phyloP scores from a whole-genome alignment of 768 basidiomycete genomes.

The Pilatotrama ljubarskyi region DNA sequence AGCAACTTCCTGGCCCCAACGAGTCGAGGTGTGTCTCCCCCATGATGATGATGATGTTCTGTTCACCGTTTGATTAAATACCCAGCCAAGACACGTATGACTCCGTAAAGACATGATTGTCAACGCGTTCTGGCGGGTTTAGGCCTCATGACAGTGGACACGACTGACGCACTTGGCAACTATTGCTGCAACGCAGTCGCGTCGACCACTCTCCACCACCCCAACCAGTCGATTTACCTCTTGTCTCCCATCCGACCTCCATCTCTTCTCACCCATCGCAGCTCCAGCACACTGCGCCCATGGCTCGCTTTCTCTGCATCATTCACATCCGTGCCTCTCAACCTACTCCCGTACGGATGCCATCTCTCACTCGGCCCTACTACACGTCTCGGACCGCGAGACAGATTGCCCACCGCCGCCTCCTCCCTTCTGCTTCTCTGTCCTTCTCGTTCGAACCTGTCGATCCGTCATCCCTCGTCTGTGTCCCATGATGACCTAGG shows the following conservation, averaged over 20 bases:
- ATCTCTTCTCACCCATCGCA: background rate
- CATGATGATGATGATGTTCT: too few species aligned
- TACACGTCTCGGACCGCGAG: constrained; percentile 14
- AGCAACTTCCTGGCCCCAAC: too few species aligned
- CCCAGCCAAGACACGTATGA: too few species aligned
- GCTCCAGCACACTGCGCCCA: background rate
- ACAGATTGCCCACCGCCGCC: background rate
- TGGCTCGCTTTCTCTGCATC: background rate
- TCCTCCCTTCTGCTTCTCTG: constrained; percentile 2
- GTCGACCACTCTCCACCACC: background rate
- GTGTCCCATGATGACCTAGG: background rate
- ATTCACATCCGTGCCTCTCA: background rate
- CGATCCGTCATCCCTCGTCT: constrained; percentile 13
- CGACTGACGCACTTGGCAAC: too few species aligned
- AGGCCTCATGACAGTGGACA: too few species aligned
- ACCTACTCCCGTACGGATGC: constrained; percentile 4
- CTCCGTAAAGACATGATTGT: too few species aligned
- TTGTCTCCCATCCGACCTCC: background rate
- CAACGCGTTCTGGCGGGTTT: too few species aligned
- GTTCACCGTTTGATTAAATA: too few species aligned
- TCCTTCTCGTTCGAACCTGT: constrained; percentile 1
- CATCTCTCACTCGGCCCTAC: constrained; percentile 10
- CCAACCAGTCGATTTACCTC: background rate
- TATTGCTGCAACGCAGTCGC: too few species aligned
- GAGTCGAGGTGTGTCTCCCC: too few species aligned